phyloP scores from a whole-genome alignment of 352 stramenopile species.

The Phytophthora hybrid region DNA sequence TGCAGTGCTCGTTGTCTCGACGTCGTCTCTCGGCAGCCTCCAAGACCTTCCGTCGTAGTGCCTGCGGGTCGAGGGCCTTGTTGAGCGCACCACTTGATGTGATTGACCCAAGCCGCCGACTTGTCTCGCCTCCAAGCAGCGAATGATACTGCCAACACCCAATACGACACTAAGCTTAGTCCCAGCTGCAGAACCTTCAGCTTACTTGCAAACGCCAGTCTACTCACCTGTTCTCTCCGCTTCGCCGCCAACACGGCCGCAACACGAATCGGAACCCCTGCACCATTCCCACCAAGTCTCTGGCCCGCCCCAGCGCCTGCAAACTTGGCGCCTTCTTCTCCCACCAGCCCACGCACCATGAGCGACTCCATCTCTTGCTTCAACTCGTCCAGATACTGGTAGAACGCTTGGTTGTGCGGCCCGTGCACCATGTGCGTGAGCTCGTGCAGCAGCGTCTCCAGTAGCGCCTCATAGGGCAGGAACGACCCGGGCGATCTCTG shows the following conservation, averaged over 20 bases:
- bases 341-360: slow-evolving; percentile 58
- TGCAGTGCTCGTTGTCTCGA: slow-evolving; percentile 49
- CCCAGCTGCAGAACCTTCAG: background rate
- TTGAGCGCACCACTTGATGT: background rate
- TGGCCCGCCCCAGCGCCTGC: slow-evolving; percentile 51
- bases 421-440: slow-evolving; percentile 78
- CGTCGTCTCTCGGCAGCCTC: slow-evolving; percentile 64
- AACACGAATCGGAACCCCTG: slow-evolving; percentile 25
- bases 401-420: slow-evolving; percentile 74
- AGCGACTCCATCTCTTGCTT: slow-evolving; percentile 70
- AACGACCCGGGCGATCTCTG: slow-evolving; percentile 35
- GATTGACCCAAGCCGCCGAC: slow-evolving; percentile 45
- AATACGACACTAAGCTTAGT: background rate
- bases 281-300: slow-evolving; percentile 28
- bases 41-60: slow-evolving; percentile 49
- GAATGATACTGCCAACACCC: slow-evolving; percentile 41
- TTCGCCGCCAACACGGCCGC: slow-evolving; percentile 52
- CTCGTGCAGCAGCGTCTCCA: slow-evolving; percentile 80
- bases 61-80: slow-evolving; percentile 30
- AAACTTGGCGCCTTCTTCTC: slow-evolving; percentile 57
- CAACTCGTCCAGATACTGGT: slow-evolving; percentile 68
- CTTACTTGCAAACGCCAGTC: background rate
- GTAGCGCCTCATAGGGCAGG: slow-evolving; percentile 62
- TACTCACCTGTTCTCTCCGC: slow-evolving; percentile 46
- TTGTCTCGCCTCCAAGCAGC: slow-evolving; percentile 47